Conservation (phyloP, 108 stramenopile genomes). For the Cyclotella cryptica region DNA sequence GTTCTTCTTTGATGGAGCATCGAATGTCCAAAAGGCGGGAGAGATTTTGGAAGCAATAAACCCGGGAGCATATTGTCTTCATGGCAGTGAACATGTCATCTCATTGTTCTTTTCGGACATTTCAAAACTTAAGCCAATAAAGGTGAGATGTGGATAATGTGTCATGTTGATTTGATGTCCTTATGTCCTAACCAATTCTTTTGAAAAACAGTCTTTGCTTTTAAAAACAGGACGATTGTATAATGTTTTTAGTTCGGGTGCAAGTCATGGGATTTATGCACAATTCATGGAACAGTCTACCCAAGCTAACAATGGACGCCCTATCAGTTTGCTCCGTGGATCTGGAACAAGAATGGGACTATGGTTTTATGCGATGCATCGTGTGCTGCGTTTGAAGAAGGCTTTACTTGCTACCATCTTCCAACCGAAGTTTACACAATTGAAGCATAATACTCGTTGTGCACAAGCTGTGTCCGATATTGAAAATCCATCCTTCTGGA, state of each 20-base stretch:
- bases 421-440: too few species aligned
- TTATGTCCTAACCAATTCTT: too few species aligned
- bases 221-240: too few species aligned
- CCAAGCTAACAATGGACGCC: conserved; percentile 15
- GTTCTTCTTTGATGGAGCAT: too few species aligned
- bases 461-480: too few species aligned
- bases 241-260: conserved; percentile 17
- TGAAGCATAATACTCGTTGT: too few species aligned
- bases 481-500: too few species aligned
- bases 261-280: conserved; percentile 20
- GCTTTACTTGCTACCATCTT: too few species aligned
- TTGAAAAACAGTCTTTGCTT: too few species aligned
- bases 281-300: conserved; percentile 22
- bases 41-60: not conserved
- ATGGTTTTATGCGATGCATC: conserved; percentile 36
- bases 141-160: conserved; percentile 21
- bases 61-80: conserved; percentile 10
- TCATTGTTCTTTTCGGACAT: conserved; percentile 24
- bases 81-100: conserved; percentile 25
- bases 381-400: not conserved
- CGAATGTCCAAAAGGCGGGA: not conserved
- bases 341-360: conserved; percentile 28
- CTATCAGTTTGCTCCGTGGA: conserved; percentile 23
- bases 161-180: not conserved
- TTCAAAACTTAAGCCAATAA: conserved; percentile 16